Evolutionary conservation across 148 eudicot genomes (phyloP).

Genomic region (Simmondsia chinensis): DNA sequence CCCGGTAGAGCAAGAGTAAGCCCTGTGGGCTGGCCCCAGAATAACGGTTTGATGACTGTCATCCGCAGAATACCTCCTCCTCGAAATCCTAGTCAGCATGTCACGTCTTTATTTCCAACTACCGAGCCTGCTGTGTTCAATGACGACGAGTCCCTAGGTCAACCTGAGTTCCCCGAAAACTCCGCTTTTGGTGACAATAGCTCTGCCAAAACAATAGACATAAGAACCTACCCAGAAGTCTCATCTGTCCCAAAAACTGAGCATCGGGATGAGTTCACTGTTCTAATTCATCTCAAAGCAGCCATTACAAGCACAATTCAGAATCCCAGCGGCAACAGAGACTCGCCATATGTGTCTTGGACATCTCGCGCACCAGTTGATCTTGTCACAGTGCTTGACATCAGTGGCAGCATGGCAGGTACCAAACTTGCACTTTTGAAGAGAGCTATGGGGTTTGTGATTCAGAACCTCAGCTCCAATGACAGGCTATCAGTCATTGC

Average conservation of each 20-base stretch:
- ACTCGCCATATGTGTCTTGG: not conserved
- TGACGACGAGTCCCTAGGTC: conserved; percentile 6
- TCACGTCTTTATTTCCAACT: not conserved
- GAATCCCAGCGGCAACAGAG: too few species aligned
- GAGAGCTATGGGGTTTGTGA: conserved; percentile 29
- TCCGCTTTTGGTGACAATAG: not conserved
- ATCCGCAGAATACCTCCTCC: conserved; percentile 22
- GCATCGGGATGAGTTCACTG: too few species aligned
- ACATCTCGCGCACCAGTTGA: conserved; percentile 26
- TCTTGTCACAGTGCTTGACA: conserved; percentile 35
- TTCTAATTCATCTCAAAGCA: too few species aligned
- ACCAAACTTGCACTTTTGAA: conserved; percentile 24
- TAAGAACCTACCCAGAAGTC: conserved; percentile 3
- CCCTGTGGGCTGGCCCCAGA: conserved; percentile 7
- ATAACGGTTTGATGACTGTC: conserved; percentile 16
- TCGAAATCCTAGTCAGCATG: conserved; percentile 10
- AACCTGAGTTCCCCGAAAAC: not conserved
- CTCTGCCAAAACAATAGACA: conserved; percentile 1
- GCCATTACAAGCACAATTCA: too few species aligned
- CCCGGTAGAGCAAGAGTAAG: conserved; percentile 7
- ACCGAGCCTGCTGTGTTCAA: conserved; percentile 7
- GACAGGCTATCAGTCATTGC: conserved; percentile 27
- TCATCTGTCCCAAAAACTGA: not conserved
- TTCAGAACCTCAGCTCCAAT: conserved; percentile 26
- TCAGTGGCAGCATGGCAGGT: conserved; percentile 36